Evolutionary conservation across 768 basidiomycete species (phyloP), one percentile per base, ranked within the genome.

Genomic region (Pleurotus djamor): DNA sequence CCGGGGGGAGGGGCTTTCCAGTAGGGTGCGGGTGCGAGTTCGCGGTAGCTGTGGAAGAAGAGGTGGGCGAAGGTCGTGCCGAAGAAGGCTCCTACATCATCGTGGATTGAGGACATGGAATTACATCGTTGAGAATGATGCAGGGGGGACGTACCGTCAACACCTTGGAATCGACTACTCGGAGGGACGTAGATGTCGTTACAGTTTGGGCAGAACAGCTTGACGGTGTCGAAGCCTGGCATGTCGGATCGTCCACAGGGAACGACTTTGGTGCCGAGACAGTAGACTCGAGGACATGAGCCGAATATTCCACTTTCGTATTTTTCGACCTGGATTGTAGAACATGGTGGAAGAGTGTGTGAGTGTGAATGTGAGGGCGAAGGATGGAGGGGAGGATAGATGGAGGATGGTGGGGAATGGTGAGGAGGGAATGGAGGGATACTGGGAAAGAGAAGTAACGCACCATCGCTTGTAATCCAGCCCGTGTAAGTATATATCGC

Each of bases 41-140:
- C 94, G 28, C 92, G 91, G 76, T 96, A 98, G 62, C 92, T 95
- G 70, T 98, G 95, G 83, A 98, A 98, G 77, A 98, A 96, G 28
- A 99, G 81, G 68, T 98, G 95, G 1, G 96, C 82, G 72, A 99
- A 99, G n/a, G 96, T 98, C 0, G 96, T 98, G 17, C 97, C 97
- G 77, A 99, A 99, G 78, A 98, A 99, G 9, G 97, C 97, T 62
- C 96, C 96, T 98, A 45, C 21, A 28, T 28, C 21, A 3, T 28
- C 21, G 16, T 60, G 50, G 47, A 21, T 14, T 45, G 51, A 56
- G 57, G 35, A 16, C 16, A 37, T 35, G 5, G 13, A 16, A 36
- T 13, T 12, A 7, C 21, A 28, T 28, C 21, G 21, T 4, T 34
- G 52, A 17, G 16, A n/a, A n/a, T 13, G 16, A 17, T 49, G 17